Conservation (phyloP, 352 stramenopile species). For the Globisporangium megalacanthum region DNA sequence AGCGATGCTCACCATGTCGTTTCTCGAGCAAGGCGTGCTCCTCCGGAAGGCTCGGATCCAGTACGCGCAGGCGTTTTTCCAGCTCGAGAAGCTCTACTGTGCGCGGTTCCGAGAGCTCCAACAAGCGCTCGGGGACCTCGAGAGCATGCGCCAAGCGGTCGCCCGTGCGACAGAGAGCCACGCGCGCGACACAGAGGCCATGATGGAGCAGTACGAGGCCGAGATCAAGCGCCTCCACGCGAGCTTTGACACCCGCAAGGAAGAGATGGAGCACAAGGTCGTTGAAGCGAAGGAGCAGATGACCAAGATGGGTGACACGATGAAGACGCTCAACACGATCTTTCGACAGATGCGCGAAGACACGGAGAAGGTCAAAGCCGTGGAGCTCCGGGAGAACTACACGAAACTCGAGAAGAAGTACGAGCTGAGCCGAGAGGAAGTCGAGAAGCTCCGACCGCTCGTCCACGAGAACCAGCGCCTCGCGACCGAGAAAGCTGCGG, state of each 20-base stretch:
- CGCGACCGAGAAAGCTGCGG: constrained; percentile 26
- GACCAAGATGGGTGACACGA: constrained; percentile 89
- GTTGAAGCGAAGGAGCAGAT: constrained; percentile 74
- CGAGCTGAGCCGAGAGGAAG: constrained; percentile 45
- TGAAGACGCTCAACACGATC: constrained; percentile 91
- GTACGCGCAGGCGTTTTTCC: constrained; percentile 76
- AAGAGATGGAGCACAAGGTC: constrained; percentile 69
- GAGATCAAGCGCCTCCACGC: constrained; percentile 44
- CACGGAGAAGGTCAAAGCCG: constrained; percentile 82
- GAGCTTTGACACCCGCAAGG: constrained; percentile 42
- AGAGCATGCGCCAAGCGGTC: constrained; percentile 34
- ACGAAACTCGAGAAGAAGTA: constrained; percentile 68
- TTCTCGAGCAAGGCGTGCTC: constrained; percentile 83
- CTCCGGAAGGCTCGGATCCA: constrained; percentile 74
- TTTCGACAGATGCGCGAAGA: constrained; percentile 92
- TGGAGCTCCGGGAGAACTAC: constrained; percentile 83
- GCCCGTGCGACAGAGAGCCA: constrained; percentile 25
- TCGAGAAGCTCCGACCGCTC: constrained; percentile 54
- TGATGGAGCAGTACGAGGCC: constrained; percentile 40
- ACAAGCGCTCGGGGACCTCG: constrained; percentile 26
- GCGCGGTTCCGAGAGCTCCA: constrained; percentile 27
- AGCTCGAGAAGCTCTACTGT: constrained; percentile 53
- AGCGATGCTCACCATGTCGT: constrained; percentile 83
- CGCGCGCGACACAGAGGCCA: constrained; percentile 28
- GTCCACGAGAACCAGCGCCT: constrained; percentile 47